These are phyloP conservation scores for Pichia thaimueangensis DNA, from an alignment of 805 yeast species.

Conservation along the genomic window DNA sequence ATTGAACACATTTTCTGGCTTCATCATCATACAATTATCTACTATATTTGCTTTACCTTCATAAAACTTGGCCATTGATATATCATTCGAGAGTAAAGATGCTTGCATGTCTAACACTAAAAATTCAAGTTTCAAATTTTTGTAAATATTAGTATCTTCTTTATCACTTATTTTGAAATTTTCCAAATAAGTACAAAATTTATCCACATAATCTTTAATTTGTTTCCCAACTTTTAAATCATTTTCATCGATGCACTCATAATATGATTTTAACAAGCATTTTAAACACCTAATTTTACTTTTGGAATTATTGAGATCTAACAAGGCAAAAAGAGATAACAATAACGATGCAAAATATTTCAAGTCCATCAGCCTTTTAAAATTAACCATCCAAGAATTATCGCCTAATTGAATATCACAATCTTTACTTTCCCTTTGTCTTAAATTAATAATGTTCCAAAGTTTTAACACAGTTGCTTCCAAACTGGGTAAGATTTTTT, in stretches of 20 bases:
- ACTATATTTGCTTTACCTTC: conserved; percentile 25
- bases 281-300: conserved; percentile 27
- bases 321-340: conserved; percentile 28
- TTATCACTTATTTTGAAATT: neutral
- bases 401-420: neutral
- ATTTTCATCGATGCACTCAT: conserved; percentile 24
- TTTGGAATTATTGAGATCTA: conserved; percentile 14
- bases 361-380: conserved; percentile 6
- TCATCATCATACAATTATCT: conserved; percentile 12
- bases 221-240: conserved; percentile 16
- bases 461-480: conserved; percentile 25
- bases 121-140: conserved; percentile 22
- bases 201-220: conserved; percentile 28
- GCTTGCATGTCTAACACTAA: conserved; percentile 29
- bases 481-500: neutral
- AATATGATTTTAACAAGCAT: conserved; percentile 28
- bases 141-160: neutral
- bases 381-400: neutral
- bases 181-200: conserved; percentile 21
- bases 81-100: conserved; percentile 27
- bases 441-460: conserved; percentile 33
- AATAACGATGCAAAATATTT: conserved; percentile 29
- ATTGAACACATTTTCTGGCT: conserved; percentile 22
- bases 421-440: conserved; percentile 17
- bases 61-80: conserved; percentile 31